Conservation (phyloP, 1,284 basidiomycete species). For the Puccinia horiana region DNA sequence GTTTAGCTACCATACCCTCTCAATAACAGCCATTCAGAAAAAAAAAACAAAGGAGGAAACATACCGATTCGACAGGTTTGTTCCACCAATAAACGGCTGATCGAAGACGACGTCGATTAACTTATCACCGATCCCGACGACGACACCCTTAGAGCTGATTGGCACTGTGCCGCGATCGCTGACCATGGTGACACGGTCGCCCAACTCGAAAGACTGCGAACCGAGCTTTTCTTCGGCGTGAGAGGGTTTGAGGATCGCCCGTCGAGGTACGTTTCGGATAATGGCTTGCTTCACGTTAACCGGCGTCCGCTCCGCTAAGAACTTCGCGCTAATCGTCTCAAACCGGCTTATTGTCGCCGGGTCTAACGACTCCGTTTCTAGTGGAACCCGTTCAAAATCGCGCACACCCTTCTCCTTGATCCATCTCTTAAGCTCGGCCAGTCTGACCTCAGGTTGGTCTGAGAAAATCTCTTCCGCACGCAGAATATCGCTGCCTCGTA, state of each 20-base stretch:
- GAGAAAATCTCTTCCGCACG: constrained; percentile 73
- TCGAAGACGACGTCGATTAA: constrained; percentile 98
- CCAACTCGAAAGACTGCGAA: constrained; percentile 83
- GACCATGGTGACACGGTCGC: constrained; percentile 95
- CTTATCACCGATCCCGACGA: constrained; percentile 80
- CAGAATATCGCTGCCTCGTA: constrained; percentile 67
- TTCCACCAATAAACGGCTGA: constrained; percentile 87
- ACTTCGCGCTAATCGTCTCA: constrained; percentile 71
- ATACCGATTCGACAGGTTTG: constrained; percentile 79
- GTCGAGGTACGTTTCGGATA: constrained; percentile 87
- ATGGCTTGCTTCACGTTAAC: constrained; percentile 79
- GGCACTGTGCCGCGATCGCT: constrained; percentile 89
- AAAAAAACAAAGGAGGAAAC: constrained; percentile 50
- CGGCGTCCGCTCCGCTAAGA: constrained; percentile 67
- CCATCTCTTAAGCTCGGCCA: constrained; percentile 81
- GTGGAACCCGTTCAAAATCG: constrained; percentile 86
- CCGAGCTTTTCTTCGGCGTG: constrained; percentile 87
- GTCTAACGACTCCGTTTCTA: constrained; percentile 86
- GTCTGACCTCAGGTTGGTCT: constrained; percentile 69
- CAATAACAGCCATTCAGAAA: background rate
- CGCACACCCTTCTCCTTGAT: constrained; percentile 79
- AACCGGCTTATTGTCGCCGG: constrained; percentile 80
- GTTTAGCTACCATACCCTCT: no score
- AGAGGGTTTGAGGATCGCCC: constrained; percentile 87
- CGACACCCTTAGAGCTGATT: constrained; percentile 85